phyloP scores from a whole-genome alignment of 2,329 filamentous ascomycete species.

The Cladosporium velox region DNA sequence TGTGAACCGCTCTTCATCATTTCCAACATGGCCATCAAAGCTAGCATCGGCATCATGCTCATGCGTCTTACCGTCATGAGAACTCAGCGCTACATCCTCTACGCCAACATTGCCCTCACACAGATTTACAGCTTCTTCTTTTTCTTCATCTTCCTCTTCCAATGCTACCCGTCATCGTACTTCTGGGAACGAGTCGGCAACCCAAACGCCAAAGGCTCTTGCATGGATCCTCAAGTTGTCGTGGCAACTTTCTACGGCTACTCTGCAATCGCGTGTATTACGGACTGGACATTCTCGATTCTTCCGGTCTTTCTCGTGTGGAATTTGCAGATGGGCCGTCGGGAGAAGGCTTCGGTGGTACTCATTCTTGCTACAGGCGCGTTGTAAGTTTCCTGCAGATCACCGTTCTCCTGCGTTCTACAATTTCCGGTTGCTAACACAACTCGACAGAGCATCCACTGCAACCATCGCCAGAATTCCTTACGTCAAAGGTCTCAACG shows the following conservation, averaged over 20 bases:
- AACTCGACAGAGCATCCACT: conserved; percentile 20
- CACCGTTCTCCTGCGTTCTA: background rate
- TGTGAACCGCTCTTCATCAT: conserved; percentile 28
- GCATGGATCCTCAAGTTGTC: conserved; percentile 47
- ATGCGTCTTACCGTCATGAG: conserved; percentile 22
- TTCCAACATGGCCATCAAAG: conserved; percentile 28
- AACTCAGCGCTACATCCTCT: conserved; percentile 21
- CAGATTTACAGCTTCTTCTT: conserved; percentile 24
- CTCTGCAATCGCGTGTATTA: conserved; percentile 42
- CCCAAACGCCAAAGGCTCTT: conserved; percentile 22
- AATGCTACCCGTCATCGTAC: conserved; percentile 24
- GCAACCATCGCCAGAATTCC: conserved; percentile 27
- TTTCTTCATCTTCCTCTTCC: conserved; percentile 27
- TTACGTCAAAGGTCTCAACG: conserved; percentile 31
- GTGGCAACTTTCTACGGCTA: conserved; percentile 43
- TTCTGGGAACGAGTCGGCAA: conserved; percentile 24
- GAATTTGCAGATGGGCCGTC: conserved; percentile 42
- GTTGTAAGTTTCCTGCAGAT: conserved; percentile 31
- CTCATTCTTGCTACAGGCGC: conserved; percentile 43
- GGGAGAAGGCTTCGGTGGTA: conserved; percentile 42
- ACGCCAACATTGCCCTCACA: conserved; percentile 21
- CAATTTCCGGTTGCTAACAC: background rate
- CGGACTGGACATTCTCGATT: conserved; percentile 45
- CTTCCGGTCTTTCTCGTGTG: conserved; percentile 46
- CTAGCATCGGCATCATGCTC: conserved; percentile 26